Conservation (phyloP, 2,329 filamentous ascomycete species). For the Dothideomycetidae sp. region DNA sequence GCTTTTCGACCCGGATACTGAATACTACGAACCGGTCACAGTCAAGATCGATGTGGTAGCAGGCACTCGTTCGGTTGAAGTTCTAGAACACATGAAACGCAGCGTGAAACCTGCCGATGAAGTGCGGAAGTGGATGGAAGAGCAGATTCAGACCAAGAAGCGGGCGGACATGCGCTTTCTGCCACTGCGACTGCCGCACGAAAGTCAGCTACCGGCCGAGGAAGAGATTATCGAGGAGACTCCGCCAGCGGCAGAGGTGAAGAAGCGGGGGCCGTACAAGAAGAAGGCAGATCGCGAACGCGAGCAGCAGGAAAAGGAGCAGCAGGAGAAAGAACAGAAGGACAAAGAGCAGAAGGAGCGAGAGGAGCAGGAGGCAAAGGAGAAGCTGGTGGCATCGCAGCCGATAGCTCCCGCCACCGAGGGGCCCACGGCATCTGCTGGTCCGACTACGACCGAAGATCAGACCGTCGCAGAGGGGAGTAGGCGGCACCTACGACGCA, state of each 20-base stretch:
- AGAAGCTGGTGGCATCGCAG: too few relatives aligned
- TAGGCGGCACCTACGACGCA: not conserved
- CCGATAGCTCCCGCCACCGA: too few relatives aligned
- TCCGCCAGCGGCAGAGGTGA: constrained; percentile 1
- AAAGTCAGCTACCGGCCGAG: constrained; percentile 20
- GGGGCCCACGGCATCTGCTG: too few relatives aligned
- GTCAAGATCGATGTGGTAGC: constrained; percentile 40
- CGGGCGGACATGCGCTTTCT: constrained; percentile 42
- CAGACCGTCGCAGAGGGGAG: not conserved
- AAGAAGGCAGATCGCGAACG: constrained; percentile 5
- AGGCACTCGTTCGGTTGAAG: constrained; percentile 30
- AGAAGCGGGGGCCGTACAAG: constrained; percentile 6
- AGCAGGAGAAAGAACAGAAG: constrained; percentile 3
- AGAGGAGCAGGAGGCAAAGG: not conserved
- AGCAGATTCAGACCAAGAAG: constrained; percentile 42
- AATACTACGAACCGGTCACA: constrained; percentile 68
- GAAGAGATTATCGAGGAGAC: constrained; percentile 18
- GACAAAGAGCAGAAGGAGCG: not conserved
- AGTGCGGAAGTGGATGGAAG: constrained; percentile 41
- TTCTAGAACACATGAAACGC: constrained; percentile 40
- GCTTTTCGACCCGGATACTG: constrained; percentile 32
- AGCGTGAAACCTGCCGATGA: constrained; percentile 41
- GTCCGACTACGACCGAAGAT: not conserved
- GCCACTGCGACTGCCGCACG: constrained; percentile 39
- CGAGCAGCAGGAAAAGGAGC: constrained; percentile 1